These are phyloP conservation scores for Clavariopsis aquatica DNA, from an alignment of 495 filamentous ascomycete genomes.

Conservation along the genomic window DNA sequence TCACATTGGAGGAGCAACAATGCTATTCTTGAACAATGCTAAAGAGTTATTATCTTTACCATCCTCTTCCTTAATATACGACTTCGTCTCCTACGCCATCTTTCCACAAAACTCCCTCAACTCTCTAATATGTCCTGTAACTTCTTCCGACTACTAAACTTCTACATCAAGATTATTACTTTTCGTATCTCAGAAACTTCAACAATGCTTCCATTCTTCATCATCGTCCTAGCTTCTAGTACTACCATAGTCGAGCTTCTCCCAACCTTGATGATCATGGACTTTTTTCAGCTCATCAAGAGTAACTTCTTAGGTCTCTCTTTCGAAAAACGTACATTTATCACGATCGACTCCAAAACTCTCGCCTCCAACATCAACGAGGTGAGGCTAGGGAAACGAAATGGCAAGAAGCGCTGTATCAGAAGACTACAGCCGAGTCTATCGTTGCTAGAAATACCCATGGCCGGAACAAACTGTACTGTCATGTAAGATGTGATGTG, in stretches of 20 bases:
- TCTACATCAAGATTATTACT: too few relatives aligned
- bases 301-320: background rate
- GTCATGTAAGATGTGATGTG: background rate
- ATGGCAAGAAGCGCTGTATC: background rate
- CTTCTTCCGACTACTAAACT: background rate
- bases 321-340: background rate
- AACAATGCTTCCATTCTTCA: background rate
- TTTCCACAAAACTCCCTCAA: background rate
- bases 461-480: background rate
- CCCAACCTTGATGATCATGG: background rate
- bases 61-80: background rate
- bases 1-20: background rate
- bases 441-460: background rate
- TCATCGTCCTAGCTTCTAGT: background rate
- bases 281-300: background rate
- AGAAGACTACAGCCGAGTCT: background rate
- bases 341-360: background rate
- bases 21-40: background rate
- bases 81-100: background rate
- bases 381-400: background rate
- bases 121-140: background rate
- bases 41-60: background rate
- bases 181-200: background rate
- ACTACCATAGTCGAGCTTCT: background rate
- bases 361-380: background rate